These are phyloP conservation scores for Metschnikowia aberdeeniae DNA, from an alignment of 805 yeast species.

Conservation along the genomic window DNA sequence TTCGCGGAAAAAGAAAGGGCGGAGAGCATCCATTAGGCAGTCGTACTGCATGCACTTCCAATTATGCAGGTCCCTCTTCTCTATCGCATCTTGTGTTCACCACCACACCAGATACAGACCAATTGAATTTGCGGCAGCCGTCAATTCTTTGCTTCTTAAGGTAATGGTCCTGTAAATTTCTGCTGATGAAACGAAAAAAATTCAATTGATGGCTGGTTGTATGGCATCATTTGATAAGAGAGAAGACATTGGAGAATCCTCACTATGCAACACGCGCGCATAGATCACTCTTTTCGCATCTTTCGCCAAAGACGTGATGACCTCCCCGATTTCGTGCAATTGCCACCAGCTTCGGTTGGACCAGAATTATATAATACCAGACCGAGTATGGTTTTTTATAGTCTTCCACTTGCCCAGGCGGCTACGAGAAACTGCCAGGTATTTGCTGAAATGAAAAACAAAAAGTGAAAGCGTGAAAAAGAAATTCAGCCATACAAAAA, in stretches of 20 bases:
- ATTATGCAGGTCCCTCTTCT: background rate
- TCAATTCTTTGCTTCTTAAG: background rate
- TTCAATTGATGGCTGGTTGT: background rate
- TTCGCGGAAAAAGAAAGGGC: slow-evolving; percentile 2
- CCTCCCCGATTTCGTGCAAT: background rate
- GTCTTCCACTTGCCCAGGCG: no score
- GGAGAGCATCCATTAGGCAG: background rate
- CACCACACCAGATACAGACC: background rate
- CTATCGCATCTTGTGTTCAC: background rate
- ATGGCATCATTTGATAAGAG: background rate
- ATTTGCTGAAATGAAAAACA: background rate
- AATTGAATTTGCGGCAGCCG: background rate
- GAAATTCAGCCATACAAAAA: slow-evolving; percentile 13
- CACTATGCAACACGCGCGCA: slow-evolving; percentile 4
- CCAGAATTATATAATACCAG: no score
- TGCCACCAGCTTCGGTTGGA: background rate
- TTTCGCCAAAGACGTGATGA: slow-evolving; percentile 2
- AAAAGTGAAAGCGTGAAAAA: slow-evolving; percentile 9
- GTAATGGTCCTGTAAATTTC: background rate
- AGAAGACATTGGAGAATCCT: background rate
- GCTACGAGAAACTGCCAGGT: no score
- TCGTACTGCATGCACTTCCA: background rate
- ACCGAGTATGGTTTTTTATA: no score
- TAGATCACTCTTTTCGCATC: slow-evolving; percentile 5
- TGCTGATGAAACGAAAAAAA: background rate